Evolutionary conservation across 2,329 filamentous ascomycete genomes (phyloP), one percentile per base, ranked within the genome.

Genomic region (Ophiostoma sp.): DNA sequence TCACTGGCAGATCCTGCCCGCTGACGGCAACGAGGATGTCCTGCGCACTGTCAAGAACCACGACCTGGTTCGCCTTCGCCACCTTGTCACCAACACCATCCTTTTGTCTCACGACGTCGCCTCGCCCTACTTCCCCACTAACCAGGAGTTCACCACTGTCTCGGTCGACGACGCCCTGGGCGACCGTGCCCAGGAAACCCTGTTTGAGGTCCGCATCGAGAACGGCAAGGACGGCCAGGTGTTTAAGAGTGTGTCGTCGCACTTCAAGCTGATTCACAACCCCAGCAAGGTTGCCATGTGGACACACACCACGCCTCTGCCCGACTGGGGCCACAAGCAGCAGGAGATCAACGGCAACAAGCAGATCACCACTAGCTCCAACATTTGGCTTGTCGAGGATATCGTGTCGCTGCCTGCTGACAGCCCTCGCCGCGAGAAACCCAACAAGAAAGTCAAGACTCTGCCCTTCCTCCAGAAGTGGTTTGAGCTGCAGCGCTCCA

Each of bases 341-440:
- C 94, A 96, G 77, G 95, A 99, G 79, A 97, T 99, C 83, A 99
- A 99, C 80, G 95, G 95, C 72, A 99, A 99, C 85, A 99, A 99
- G 87, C 96, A 97, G 78, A 83, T 96, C 69, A 84, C 89, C 36
- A 91, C 94, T 73, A 89, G 90, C 78, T 97, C 93, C 79, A 99
- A 99, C 79, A 85, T 97, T 73, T 99, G 95, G 95, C 90, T 91
- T 75, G 90, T 94, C 17, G 95, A 99, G 76, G 92, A 96, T 73
- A 91, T 98, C 68, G 87, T 92, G n/a, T 93, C 90, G 11, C 81
- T 98, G 66, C 83, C 89, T 2, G 83, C 80, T 5, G 92, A 93
- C 75, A 88, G 89, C 75, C 84, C 86, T 54, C 92, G 95, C 71
- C 87, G 92, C 73, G 82, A 88, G 72, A 95, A 91, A 82, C 86